Evolutionary conservation across 371 early-diverging fungal genomes (phyloP).

Genomic region (Sporodiniella umbellata): DNA sequence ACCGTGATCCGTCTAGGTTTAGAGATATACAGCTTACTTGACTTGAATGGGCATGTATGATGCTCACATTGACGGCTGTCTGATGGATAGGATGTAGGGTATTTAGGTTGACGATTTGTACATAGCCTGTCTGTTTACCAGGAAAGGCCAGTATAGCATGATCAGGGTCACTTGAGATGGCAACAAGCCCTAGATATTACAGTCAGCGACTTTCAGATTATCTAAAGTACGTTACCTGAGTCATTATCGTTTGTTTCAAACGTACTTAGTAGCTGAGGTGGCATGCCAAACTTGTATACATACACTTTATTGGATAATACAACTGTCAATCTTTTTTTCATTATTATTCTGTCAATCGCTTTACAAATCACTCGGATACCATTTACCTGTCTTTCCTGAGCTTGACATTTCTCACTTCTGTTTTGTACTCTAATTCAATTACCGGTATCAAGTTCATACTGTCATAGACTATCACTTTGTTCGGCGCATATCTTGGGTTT

Average conservation of each 20-base stretch:
- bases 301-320: constrained; percentile 76
- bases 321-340: constrained; percentile 66
- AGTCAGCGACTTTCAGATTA: too few species aligned
- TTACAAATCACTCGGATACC: background rate
- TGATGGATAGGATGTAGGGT: constrained; percentile 31
- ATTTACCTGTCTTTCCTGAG: constrained; percentile 74
- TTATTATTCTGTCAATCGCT: too few species aligned
- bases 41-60: constrained; percentile 85
- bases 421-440: constrained; percentile 78
- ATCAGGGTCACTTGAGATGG: constrained; percentile 57
- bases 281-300: constrained; percentile 73
- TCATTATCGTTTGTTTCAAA: constrained; percentile 87
- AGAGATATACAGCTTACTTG: constrained; percentile 75
- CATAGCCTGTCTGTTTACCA: constrained; percentile 77
- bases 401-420: constrained; percentile 78
- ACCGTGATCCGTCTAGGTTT: constrained; percentile 71
- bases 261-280: constrained; percentile 71
- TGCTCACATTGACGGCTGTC: constrained; percentile 63
- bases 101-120: constrained; percentile 83
- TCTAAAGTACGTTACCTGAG: constrained; percentile 43
- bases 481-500: constrained; percentile 82
- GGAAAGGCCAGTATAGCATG: constrained; percentile 74
- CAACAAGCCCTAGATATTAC: constrained; percentile 51
- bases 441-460: constrained; percentile 73
- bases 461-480: constrained; percentile 91